Base-by-base conservation (phyloP, 2,329 filamentous ascomycete species). In the Sphaerulina vaccinii region DNA sequence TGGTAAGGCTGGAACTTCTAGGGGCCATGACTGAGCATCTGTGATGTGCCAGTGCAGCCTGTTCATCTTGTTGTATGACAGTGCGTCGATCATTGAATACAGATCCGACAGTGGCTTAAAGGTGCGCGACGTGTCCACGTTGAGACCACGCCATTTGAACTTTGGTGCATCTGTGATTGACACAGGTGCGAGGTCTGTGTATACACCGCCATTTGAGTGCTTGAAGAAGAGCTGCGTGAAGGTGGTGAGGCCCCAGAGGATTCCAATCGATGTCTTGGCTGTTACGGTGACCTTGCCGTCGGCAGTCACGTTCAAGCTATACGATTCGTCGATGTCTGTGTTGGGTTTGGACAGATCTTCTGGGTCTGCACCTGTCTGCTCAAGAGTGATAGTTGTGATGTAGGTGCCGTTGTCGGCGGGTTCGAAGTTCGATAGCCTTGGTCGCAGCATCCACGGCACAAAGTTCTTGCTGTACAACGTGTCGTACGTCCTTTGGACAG, bases 1-100 rank as follows among this genome's bases (percentile, higher is more conserved):
- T 3, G 90, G 87, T 56, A 95, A 71, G 2, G 86, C 71, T 1
- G 88, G 87, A 43, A 95, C 85, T 60, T 90, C 88, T 19, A 95
- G 75, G 0, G 90, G 90, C 86, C 89, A 95, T 3, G 88, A 88
- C 70, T 95, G 89, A 13, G 86, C 84, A 69, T 95, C 89, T 3
- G 88, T 93, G 51, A 86, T 78, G 73, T 95, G 89, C 48, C 92
- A 75, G 70, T 93, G 89, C 50, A 95, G 77, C 5, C 84, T 79
- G 71, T 93, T 93, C 76, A 93, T 80, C 74, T 95, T 93, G 74
- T 85, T 89, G 79, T 83, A 90, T 1, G 86, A 75, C 1, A 86
- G 73, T 35, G 83, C 86, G 65, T 95, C 87, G 58, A 96, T 87
- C 47, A 84, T 88, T 44, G 84, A 82, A 64, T 84, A 78, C 60